A percentile compares a stretch with the other conserved stretches of the same genome.
These are phyloP conservation scores for Periconia digitata DNA, from an alignment of 2,329 filamentous ascomycete species.

Conservation along the genomic window DNA sequence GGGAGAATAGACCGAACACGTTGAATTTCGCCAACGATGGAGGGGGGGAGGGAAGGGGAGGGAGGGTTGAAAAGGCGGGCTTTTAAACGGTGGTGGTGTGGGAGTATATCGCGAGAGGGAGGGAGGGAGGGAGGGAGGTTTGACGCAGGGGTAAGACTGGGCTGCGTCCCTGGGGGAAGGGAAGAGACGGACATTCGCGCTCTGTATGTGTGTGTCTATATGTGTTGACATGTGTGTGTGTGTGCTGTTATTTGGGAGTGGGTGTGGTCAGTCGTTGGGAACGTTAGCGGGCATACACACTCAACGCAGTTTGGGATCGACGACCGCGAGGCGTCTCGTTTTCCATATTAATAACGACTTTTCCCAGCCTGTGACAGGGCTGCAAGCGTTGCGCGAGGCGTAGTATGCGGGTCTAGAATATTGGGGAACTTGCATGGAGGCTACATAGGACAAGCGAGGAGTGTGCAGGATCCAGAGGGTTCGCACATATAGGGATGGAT, in stretches of 20 bases:
- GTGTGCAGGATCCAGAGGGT: slow-evolving; percentile 13
- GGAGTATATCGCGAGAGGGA: too few species aligned
- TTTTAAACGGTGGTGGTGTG: too few species aligned
- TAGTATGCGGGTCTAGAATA: neutral
- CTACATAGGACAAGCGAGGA: neutral
- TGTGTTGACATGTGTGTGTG: neutral
- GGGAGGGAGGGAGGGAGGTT: too few species aligned
- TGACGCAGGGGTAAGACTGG: too few species aligned
- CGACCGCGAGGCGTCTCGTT: slow-evolving; percentile 6
- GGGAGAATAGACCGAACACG: too few species aligned
- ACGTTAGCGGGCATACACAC: neutral
- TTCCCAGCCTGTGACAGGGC: slow-evolving; percentile 5
- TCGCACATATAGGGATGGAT: slow-evolving; percentile 5
- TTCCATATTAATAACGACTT: slow-evolving; percentile 7
- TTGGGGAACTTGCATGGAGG: neutral
- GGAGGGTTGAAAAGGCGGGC: too few species aligned
- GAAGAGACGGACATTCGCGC: too few species aligned
- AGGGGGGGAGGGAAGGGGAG: too few species aligned
- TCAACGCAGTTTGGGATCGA: neutral
- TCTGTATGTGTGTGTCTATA: too few species aligned
- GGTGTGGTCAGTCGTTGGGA: neutral
- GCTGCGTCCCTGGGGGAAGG: too few species aligned
- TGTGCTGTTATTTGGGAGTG: neutral
- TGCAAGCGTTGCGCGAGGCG: neutral
- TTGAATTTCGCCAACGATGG: too few species aligned